A percentile compares a stretch with the other conserved stretches of the same genome.
These are phyloP conservation scores for Solanum infundibuliforme DNA, from an alignment of 257 asterid genomes.

Conservation along the genomic window DNA sequence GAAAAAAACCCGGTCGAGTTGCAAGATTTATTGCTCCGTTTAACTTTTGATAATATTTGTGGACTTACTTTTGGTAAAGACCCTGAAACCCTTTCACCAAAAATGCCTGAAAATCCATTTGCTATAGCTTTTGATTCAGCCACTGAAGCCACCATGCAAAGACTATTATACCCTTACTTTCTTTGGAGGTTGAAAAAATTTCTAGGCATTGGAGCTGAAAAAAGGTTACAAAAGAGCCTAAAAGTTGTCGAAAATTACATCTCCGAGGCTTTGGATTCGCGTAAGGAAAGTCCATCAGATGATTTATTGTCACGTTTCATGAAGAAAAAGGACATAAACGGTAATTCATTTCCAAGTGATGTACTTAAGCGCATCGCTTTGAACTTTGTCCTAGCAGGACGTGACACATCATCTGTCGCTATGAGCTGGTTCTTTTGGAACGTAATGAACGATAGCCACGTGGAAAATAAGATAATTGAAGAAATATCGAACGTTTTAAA, in stretches of 20 bases:
- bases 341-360: slow-evolving; percentile 32
- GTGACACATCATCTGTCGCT: slow-evolving; percentile 88
- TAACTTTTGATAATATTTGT: slow-evolving; percentile 77
- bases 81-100: slow-evolving; percentile 68
- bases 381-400: slow-evolving; percentile 73
- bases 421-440: slow-evolving; percentile 88
- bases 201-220: slow-evolving; percentile 46
- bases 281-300: slow-evolving; percentile 56
- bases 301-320: slow-evolving; percentile 71
- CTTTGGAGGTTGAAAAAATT: slow-evolving; percentile 65
- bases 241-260: slow-evolving; percentile 64
- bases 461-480: slow-evolving; percentile 39
- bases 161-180: slow-evolving; percentile 58
- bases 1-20: slow-evolving; percentile 41
- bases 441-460: slow-evolving; percentile 44
- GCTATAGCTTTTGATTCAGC: slow-evolving; percentile 72
- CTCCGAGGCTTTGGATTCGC: slow-evolving; percentile 54
- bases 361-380: slow-evolving; percentile 67
- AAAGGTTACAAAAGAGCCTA: slow-evolving; percentile 33
- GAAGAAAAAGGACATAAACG: slow-evolving; percentile 54
- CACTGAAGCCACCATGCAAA: slow-evolving; percentile 71
- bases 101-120: slow-evolving; percentile 66
- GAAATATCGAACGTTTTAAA: slow-evolving; percentile 34
- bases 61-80: slow-evolving; percentile 83
- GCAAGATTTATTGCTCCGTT: slow-evolving; percentile 58